Evolutionary conservation across 2,329 filamentous ascomycete genomes (phyloP).

Genomic region (Atkinsonella texensis): DNA sequence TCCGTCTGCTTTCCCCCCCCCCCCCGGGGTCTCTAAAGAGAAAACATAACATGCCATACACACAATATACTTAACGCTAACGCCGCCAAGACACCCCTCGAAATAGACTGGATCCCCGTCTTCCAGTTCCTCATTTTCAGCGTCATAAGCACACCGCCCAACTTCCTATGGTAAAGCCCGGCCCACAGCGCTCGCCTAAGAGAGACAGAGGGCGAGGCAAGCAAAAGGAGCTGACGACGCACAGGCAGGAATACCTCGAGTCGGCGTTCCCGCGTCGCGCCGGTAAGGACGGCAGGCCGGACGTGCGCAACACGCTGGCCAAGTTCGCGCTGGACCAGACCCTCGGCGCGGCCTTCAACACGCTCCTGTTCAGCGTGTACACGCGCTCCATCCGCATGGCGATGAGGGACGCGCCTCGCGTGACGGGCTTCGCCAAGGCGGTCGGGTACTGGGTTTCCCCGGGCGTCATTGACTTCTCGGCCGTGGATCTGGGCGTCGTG

Average conservation of each 20-base stretch:
- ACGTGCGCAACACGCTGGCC: slow-evolving; percentile 49
- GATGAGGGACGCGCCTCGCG: slow-evolving; percentile 29
- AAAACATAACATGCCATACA: fast-evolving
- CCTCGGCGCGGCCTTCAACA: slow-evolving; percentile 53
- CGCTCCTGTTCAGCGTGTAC: slow-evolving; percentile 47
- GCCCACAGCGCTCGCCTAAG: too few species aligned
- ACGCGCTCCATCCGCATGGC: slow-evolving; percentile 44
- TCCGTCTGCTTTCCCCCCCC: slow-evolving; percentile 24
- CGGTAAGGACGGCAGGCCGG: slow-evolving; percentile 25
- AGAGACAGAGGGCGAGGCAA: too few species aligned
- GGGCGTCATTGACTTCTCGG: slow-evolving; percentile 29
- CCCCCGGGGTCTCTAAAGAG: neutral
- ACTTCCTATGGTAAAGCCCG: slow-evolving; percentile 59
- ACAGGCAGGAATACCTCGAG: slow-evolving; percentile 66
- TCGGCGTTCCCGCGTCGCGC: slow-evolving; percentile 53
- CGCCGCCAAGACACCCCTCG: neutral
- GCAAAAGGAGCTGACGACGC: too few species aligned
- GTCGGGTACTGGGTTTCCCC: slow-evolving; percentile 24
- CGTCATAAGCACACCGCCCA: slow-evolving; percentile 63
- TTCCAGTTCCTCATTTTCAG: slow-evolving; percentile 69
- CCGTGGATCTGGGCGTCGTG: slow-evolving; percentile 33
- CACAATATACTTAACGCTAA: neutral
- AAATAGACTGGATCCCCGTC: slow-evolving; percentile 53
- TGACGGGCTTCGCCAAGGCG: slow-evolving; percentile 24
- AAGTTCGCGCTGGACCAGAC: slow-evolving; percentile 63